Evolutionary conservation across 768 basidiomycete genomes (phyloP).

Genomic region (Serendipita sp.): DNA sequence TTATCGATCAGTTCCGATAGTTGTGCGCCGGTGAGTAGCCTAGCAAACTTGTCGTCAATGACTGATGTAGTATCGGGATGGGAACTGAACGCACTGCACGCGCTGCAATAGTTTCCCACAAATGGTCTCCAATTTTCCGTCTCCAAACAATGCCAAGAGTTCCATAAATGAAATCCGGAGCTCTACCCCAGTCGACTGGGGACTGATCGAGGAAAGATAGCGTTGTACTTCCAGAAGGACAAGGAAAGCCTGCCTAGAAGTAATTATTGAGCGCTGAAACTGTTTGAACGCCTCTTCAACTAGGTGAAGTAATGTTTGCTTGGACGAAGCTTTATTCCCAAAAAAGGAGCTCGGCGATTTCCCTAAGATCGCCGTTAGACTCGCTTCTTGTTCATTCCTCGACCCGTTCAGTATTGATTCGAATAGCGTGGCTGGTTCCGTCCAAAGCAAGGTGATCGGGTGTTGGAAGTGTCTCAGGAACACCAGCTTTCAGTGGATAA

Average conservation of each 20-base stretch:
- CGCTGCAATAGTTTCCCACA: not conserved
- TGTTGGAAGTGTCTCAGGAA: not conserved
- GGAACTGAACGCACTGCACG: not conserved
- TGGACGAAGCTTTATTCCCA: not conserved
- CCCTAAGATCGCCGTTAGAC: not conserved
- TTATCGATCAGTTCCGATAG: not conserved
- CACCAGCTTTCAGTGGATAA: not conserved
- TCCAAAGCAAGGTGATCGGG: not conserved
- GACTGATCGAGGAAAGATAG: not conserved
- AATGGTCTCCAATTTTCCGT: not conserved
- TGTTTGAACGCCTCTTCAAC: not conserved
- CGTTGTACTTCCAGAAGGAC: not conserved
- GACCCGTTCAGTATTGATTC: not conserved
- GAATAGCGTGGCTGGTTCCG: not conserved
- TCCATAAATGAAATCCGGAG: not conserved
- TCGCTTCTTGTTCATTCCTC: not conserved
- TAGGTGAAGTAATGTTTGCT: not conserved
- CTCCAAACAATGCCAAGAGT: not conserved
- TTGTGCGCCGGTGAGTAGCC: constrained; percentile 1
- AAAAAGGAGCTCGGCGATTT: too few relatives aligned
- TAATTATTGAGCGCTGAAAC: not conserved
- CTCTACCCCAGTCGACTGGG: not conserved
- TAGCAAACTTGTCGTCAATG: not conserved
- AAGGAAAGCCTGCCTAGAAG: not conserved
- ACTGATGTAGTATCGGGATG: not conserved